Base-by-base conservation (phyloP, 768 basidiomycete species). In the Pleurotus giganteus region DNA sequence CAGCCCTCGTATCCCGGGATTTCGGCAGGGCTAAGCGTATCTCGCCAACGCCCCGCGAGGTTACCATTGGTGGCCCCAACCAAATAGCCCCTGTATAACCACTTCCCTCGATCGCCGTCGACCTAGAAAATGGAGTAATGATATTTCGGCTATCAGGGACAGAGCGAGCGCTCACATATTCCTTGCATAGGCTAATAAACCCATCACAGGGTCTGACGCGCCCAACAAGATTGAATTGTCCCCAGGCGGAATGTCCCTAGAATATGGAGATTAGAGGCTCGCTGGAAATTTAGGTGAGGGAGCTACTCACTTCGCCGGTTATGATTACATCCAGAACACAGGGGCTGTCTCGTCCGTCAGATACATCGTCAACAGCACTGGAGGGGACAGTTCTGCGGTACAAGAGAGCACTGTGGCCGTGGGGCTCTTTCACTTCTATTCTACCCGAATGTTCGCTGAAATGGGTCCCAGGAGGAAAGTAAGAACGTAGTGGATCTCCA, bases 181-280 rank as follows among this genome's bases (percentile, higher is more conserved):
- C 85, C 66, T 94, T 94, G n/a, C 80, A 82, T 7, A 94, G 65
- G 58, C 82, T 89, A 47, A 94, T 76, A 60, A 91, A 82, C 6
- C 92, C 92, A 65, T 94, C 92, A 62, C 80, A 83, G 13, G 86
- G 81, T 54, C 93, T 75, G n/a, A 95, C 79, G 15, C 92, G 81
- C 32, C 93, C 92, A 3, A 86, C 71, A 23, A 95, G 68, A 55
- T 78, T 85, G 70, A 94, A 95, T 59, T 90, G 85, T 21, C 93
- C 92, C 92, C 92, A 95, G 12, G 91, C 85, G 6, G 92, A 94
- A 69, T 94, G 93, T 4, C 92, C 91, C 89, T 92, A 55, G 17
- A 17, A 52, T 54, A 55, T 55, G 32, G 61, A 39, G 6, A n/a
- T 19, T n/a, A 39, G 29, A 39, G 29, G 50, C 23, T 41, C 32